Evolutionary conservation across 768 basidiomycete genomes (phyloP).

Genomic region (Kwoniella shandongensis): DNA sequence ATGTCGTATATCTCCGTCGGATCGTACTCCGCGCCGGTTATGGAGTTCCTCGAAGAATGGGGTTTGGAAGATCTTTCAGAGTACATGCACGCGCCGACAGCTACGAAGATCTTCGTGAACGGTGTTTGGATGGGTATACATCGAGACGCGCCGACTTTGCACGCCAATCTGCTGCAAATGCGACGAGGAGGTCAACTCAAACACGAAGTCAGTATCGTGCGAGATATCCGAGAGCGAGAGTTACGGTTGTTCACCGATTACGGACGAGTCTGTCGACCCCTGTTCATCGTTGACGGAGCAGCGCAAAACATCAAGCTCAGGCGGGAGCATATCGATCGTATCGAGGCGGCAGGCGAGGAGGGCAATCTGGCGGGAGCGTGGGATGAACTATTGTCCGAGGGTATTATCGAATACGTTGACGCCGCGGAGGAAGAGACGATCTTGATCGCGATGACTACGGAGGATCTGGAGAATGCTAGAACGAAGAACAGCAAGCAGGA

Average conservation of each 20-base stretch:
- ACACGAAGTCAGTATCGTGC: slow-evolving; percentile 93
- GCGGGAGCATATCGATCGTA: slow-evolving; percentile 73
- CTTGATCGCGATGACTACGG: slow-evolving; percentile 98
- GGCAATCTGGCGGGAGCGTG: slow-evolving; percentile 61
- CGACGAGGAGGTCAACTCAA: slow-evolving; percentile 92
- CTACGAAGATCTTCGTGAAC: slow-evolving; percentile 96
- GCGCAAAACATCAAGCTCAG: slow-evolving; percentile 78
- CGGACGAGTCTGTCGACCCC: slow-evolving; percentile 91
- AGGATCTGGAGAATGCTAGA: slow-evolving; percentile 85
- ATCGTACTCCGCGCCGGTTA: slow-evolving; percentile 89
- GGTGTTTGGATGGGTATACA: slow-evolving; percentile 99
- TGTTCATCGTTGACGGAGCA: slow-evolving; percentile 83
- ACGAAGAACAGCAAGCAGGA: slow-evolving; percentile 41
- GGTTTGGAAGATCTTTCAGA: slow-evolving; percentile 93
- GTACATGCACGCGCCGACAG: slow-evolving; percentile 73
- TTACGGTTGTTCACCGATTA: slow-evolving; percentile 93
- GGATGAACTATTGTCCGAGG: slow-evolving; percentile 78
- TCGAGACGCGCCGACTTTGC: slow-evolving; percentile 86
- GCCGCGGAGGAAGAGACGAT: slow-evolving; percentile 99
- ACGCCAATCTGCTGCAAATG: slow-evolving; percentile 87
- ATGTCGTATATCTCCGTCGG: slow-evolving; percentile 99
- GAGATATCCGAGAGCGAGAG: slow-evolving; percentile 95
- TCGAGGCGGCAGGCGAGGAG: slow-evolving; percentile 57
- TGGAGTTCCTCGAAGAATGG: slow-evolving; percentile 99
- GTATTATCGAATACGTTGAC: slow-evolving; percentile 90